A percentile compares a stretch with the other conserved stretches of the same genome.
These are phyloP conservation scores for Thielaviopsis euricoi DNA, from an alignment of 2,329 filamentous ascomycete species.

Conservation along the genomic window DNA sequence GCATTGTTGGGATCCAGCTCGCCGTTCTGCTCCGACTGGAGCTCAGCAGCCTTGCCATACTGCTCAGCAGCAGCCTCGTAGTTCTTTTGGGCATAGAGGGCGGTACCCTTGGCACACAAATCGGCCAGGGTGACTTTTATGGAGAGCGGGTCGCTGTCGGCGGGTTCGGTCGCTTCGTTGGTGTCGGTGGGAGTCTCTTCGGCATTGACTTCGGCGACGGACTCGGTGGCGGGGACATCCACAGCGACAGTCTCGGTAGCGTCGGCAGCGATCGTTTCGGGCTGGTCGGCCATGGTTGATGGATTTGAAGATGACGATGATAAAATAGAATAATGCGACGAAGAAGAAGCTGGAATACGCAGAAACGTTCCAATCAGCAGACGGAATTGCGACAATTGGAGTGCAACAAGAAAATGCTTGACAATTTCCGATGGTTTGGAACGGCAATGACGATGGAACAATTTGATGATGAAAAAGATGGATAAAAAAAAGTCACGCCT, in stretches of 20 bases:
- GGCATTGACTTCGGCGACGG: not conserved
- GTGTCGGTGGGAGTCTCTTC: not conserved
- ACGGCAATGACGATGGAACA: too few relatives aligned
- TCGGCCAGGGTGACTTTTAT: constrained; percentile 47
- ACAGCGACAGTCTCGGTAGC: not conserved
- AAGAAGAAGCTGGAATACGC: too few relatives aligned
- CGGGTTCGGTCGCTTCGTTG: constrained; percentile 5
- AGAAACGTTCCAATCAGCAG: too few relatives aligned
- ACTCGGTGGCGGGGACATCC: not conserved
- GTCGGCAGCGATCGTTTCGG: constrained; percentile 1
- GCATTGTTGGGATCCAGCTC: constrained; percentile 84
- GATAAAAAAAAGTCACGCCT: not conserved
- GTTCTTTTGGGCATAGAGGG: constrained; percentile 78
- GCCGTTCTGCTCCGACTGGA: constrained; percentile 83
- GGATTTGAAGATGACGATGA: not conserved
- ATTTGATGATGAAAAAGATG: not conserved
- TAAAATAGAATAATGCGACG: too few relatives aligned
- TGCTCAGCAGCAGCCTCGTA: constrained; percentile 73
- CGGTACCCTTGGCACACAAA: constrained; percentile 62
- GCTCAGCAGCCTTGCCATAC: constrained; percentile 74
- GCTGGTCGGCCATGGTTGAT: constrained; percentile 5
- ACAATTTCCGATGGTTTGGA: too few relatives aligned
- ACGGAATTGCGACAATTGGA: too few relatives aligned
- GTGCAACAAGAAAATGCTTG: too few relatives aligned
- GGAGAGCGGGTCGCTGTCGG: constrained; percentile 12